These are phyloP conservation scores for Xylaria sp. DNA, from an alignment of 2,329 filamentous ascomycete genomes.

Conservation along the genomic window DNA sequence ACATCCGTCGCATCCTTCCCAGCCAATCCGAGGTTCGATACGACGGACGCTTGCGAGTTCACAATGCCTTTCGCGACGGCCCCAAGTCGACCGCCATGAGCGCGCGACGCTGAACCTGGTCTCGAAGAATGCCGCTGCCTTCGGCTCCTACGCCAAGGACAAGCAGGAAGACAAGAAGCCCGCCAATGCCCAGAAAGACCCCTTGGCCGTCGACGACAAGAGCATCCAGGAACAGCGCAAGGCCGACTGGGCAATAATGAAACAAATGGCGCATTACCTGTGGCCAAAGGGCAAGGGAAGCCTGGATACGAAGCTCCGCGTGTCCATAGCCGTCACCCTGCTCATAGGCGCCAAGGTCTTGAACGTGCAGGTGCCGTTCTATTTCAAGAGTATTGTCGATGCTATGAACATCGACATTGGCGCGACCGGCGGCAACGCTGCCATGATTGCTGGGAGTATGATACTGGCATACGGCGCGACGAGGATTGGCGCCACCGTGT, in stretches of 20 bases:
- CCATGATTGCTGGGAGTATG: constrained; percentile 87
- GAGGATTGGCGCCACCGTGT: constrained; percentile 84
- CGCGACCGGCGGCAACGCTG: constrained; percentile 85
- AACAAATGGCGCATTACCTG: constrained; percentile 93
- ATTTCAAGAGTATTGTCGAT: constrained; percentile 98
- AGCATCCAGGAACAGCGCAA: constrained; percentile 87
- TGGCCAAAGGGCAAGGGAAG: constrained; percentile 86
- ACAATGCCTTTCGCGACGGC: constrained; percentile 28
- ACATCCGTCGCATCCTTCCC: neutral
- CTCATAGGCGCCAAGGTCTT: constrained; percentile 90
- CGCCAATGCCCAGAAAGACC: constrained; percentile 48
- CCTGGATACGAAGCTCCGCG: constrained; percentile 80
- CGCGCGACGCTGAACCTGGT: constrained; percentile 15
- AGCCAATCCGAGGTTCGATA: constrained; percentile 11
- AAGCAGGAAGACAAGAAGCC: constrained; percentile 31
- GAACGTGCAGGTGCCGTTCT: constrained; percentile 98
- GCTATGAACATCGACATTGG: constrained; percentile 95
- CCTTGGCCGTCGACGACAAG: constrained; percentile 68
- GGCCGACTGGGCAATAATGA: constrained; percentile 98
- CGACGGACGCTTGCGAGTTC: constrained; percentile 33
- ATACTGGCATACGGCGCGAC: constrained; percentile 92
- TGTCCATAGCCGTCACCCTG: constrained; percentile 81
- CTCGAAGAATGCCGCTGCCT: constrained; percentile 19
- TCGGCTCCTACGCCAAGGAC: constrained; percentile 29
- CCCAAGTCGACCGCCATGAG: constrained; percentile 10